Evolutionary conservation across 2,329 filamentous ascomycete species (phyloP).

Genomic region (Atkinsonella texensis): DNA sequence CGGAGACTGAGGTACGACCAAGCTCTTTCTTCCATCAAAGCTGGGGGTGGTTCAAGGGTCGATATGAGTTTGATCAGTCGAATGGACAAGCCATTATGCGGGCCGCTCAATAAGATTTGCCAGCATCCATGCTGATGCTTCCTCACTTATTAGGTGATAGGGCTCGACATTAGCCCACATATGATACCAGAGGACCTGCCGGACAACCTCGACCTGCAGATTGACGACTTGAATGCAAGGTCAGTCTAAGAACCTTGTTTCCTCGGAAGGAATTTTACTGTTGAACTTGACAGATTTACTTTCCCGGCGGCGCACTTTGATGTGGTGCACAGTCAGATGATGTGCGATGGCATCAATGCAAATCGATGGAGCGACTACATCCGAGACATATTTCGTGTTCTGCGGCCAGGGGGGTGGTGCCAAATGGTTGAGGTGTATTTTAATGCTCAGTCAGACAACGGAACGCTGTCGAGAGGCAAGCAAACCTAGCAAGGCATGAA

Average conservation of each 20-base stretch:
- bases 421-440: constrained; percentile 84
- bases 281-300: constrained; percentile 37
- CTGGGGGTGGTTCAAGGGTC: too few species aligned
- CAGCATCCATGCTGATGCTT: not conserved
- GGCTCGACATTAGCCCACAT: constrained; percentile 59
- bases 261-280: not conserved
- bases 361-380: constrained; percentile 66
- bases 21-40: not conserved
- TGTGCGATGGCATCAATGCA: constrained; percentile 59
- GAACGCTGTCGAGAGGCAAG: constrained; percentile 54
- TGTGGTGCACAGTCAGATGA: constrained; percentile 66
- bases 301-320: constrained; percentile 66
- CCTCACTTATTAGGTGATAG: constrained; percentile 47
- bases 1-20: constrained; percentile 45
- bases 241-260: constrained; percentile 17
- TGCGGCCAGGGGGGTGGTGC: constrained; percentile 70
- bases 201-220: constrained; percentile 56
- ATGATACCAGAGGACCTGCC: constrained; percentile 54
- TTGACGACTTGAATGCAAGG: constrained; percentile 60
- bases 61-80: too few species aligned
- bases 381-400: constrained; percentile 58
- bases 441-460: constrained; percentile 77
- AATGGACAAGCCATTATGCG: too few species aligned
- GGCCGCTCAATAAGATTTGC: not conserved
- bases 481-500: not conserved